These are phyloP conservation scores for Globisporangium emineosum DNA, from an alignment of 352 stramenopile genomes.

Conservation along the genomic window DNA sequence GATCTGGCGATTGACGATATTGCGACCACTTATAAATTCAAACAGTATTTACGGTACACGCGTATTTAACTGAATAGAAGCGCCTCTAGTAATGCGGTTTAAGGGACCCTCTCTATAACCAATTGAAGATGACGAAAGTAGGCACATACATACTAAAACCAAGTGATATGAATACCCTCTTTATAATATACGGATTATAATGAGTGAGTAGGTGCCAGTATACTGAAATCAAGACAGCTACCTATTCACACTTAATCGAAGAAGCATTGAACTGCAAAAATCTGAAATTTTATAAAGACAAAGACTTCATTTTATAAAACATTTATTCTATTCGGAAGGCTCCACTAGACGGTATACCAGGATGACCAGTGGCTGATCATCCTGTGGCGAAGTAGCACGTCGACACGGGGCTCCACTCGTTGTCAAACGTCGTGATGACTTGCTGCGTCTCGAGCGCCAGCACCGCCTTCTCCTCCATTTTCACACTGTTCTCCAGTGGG, in stretches of 20 bases:
- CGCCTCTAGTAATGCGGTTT: too few relatives aligned
- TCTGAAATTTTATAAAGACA: neutral
- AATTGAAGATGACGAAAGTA: too few relatives aligned
- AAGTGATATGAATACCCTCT: too few relatives aligned
- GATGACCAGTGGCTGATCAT: neutral
- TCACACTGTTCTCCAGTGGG: conserved; percentile 21
- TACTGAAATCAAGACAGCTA: too few relatives aligned
- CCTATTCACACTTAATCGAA: too few relatives aligned
- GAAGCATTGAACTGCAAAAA: too few relatives aligned
- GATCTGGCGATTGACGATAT: conserved; percentile 7
- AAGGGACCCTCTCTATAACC: too few relatives aligned
- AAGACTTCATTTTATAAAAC: neutral
- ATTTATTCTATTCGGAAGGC: neutral
- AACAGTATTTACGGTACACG: neutral
- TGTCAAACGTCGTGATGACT: conserved; percentile 34
- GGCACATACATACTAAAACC: too few relatives aligned
- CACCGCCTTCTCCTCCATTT: conserved; percentile 19
- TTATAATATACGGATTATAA: too few relatives aligned
- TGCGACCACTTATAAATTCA: neutral
- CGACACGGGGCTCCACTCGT: conserved; percentile 38
- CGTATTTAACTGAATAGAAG: too few relatives aligned
- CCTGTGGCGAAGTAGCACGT: conserved; percentile 18
- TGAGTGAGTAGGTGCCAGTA: too few relatives aligned
- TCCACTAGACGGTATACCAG: neutral
- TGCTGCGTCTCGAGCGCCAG: conserved; percentile 22